Percentiles rank a stretch among this genome's conserved stretches.
These are phyloP conservation scores for Wickerhamiella sorbophila DNA, from an alignment of 805 yeast species.

Conservation along the genomic window DNA sequence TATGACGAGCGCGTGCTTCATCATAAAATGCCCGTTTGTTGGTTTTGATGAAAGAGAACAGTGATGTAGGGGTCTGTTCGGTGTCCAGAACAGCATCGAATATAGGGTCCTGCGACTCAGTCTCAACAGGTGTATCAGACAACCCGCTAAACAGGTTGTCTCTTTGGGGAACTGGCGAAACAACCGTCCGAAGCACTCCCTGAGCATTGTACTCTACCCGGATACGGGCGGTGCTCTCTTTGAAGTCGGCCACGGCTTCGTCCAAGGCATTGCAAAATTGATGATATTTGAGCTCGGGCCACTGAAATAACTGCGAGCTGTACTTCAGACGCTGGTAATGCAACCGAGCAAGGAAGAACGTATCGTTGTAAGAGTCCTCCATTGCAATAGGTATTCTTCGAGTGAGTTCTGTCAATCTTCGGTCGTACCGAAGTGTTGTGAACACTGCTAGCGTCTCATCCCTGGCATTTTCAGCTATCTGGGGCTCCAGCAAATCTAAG, in stretches of 20 bases:
- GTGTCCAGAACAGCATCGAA: constrained; percentile 47
- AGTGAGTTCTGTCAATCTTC: constrained; percentile 30
- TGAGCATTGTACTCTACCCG: constrained; percentile 30
- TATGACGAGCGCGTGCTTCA: constrained; percentile 39
- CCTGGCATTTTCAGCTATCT: constrained; percentile 2
- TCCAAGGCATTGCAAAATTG: constrained; percentile 30
- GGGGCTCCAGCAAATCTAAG: background rate
- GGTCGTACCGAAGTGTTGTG: constrained; percentile 67
- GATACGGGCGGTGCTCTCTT: constrained; percentile 31
- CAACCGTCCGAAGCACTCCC: constrained; percentile 29
- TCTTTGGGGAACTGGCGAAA: constrained; percentile 23
- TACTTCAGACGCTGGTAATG: constrained; percentile 49
- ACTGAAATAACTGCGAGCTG: constrained; percentile 40
- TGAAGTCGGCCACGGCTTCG: constrained; percentile 9
- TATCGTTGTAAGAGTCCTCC: constrained; percentile 19
- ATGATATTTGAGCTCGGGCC: constrained; percentile 31
- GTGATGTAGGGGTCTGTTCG: constrained; percentile 32
- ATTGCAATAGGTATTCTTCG: constrained; percentile 17
- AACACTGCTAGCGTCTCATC: constrained; percentile 38
- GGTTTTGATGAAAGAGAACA: constrained; percentile 76
- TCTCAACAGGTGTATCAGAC: constrained; percentile 15
- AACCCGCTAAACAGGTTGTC: constrained; percentile 20
- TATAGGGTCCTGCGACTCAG: constrained; percentile 15
- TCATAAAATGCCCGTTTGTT: constrained; percentile 53
- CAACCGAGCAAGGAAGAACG: constrained; percentile 48